Percentiles rank a stretch among this genome's conserved stretches.
Conservation (phyloP, 2,329 filamentous ascomycete genomes). For the Fusarium chuoi region DNA sequence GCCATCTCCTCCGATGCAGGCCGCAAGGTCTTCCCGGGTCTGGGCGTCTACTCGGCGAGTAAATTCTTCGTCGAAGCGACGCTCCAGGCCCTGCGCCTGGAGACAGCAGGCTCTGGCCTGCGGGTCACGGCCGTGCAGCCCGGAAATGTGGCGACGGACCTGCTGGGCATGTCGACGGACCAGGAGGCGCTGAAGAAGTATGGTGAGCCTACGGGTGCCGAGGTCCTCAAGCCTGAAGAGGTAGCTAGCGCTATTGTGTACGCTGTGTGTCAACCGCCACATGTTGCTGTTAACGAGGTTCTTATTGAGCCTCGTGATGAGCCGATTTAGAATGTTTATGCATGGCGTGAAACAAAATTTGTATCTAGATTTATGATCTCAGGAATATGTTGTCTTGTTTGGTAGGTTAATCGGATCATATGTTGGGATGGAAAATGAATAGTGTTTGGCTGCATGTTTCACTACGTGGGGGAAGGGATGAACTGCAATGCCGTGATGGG, state of each 20-base stretch:
- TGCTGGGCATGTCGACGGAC: conserved; percentile 80
- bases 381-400: conserved; percentile 20
- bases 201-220: conserved; percentile 78
- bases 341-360: neutral
- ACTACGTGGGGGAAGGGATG: conserved; percentile 32
- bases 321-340: conserved; percentile 64
- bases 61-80: conserved; percentile 90
- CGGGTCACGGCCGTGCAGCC: conserved; percentile 81
- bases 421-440: conserved; percentile 24
- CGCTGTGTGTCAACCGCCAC: conserved; percentile 76
- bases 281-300: conserved; percentile 84
- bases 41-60: conserved; percentile 84
- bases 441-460: conserved; percentile 32
- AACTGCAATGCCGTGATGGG: conserved; percentile 12
- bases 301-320: conserved; percentile 82
- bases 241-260: conserved; percentile 79
- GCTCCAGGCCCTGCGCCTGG: conserved; percentile 77
- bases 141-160: conserved; percentile 78
- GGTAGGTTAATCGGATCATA: conserved; percentile 29
- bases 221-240: conserved; percentile 78
- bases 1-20: conserved; percentile 86
- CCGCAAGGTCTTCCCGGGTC: conserved; percentile 82
- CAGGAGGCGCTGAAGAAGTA: conserved; percentile 81
- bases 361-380: conserved; percentile 31
- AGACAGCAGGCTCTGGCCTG: conserved; percentile 78